These are phyloP conservation scores for Wickerhamomyces rabaulensis DNA, from an alignment of 805 yeast genomes.

Conservation along the genomic window DNA sequence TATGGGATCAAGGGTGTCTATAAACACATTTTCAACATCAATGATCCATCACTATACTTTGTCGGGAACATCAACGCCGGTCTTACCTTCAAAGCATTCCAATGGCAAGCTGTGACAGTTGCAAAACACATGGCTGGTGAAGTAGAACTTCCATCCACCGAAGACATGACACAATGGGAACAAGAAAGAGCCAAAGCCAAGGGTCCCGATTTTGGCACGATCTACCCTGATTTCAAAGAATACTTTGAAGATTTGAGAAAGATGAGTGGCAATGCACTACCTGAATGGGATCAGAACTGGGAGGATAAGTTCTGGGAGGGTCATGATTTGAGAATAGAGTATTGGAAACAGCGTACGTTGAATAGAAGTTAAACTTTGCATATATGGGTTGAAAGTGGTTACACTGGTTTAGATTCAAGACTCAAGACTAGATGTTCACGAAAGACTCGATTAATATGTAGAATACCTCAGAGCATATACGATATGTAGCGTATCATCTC, in stretches of 20 bases:
- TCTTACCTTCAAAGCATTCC: constrained; percentile 44
- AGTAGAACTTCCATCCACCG: constrained; percentile 30
- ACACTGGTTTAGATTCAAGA: too few relatives aligned
- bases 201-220: constrained; percentile 9
- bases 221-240: constrained; percentile 4
- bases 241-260: constrained; percentile 4
- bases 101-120: constrained; percentile 45
- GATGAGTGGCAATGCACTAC: constrained; percentile 4
- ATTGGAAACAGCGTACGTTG: constrained; percentile 1
- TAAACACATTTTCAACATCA: constrained; percentile 37
- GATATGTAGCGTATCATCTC: too few relatives aligned
- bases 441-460: too few relatives aligned
- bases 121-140: constrained; percentile 47
- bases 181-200: constrained; percentile 20
- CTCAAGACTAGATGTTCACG: too few relatives aligned
- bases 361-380: background rate
- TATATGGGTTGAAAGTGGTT: too few relatives aligned
- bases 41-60: constrained; percentile 41
- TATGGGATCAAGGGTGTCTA: constrained; percentile 29
- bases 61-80: constrained; percentile 36
- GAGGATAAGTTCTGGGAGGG: constrained; percentile 8
- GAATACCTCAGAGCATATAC: too few relatives aligned
- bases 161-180: constrained; percentile 35
- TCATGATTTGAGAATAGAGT: constrained; percentile 6
- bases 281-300: constrained; percentile 6